Percentiles rank a stretch among this genome's conserved stretches.
These are phyloP conservation scores for Diaporthe velutina DNA, from an alignment of 2,329 filamentous ascomycete genomes.

Conservation along the genomic window DNA sequence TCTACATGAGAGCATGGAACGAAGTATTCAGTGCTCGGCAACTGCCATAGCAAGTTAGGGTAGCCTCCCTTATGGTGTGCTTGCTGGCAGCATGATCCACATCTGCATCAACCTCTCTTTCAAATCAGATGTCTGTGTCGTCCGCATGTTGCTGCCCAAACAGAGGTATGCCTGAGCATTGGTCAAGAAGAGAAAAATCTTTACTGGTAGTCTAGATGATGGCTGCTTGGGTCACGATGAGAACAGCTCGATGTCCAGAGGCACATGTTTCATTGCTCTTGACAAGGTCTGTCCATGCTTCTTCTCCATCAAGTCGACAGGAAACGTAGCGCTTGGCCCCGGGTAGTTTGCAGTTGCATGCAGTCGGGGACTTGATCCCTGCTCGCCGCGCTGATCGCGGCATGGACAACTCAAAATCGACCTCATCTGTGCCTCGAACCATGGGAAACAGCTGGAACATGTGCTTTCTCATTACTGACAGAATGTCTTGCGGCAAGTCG, in stretches of 20 bases:
- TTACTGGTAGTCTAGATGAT: background rate
- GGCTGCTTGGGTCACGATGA: background rate
- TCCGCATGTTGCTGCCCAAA: background rate
- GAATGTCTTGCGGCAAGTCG: background rate
- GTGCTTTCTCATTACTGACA: background rate
- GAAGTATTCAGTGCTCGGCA: too few relatives aligned
- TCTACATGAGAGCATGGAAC: background rate
- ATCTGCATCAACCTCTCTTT: background rate
- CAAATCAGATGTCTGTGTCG: background rate
- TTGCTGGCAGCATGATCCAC: constrained; percentile 15
- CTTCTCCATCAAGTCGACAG: background rate
- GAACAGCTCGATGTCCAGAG: background rate
- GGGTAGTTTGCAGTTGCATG: constrained; percentile 4
- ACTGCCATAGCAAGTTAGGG: background rate
- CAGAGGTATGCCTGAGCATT: background rate
- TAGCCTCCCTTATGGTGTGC: background rate
- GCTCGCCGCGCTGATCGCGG: constrained; percentile 17
- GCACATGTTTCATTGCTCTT: background rate
- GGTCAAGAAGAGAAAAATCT: background rate
- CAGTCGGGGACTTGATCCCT: constrained; percentile 8
- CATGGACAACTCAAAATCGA: background rate
- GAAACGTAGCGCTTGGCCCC: constrained; percentile 9
- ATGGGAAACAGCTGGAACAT: background rate
- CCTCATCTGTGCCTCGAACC: background rate
- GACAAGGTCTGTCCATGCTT: constrained; percentile 1